These are phyloP conservation scores for Elasticomyces elasticus DNA, from an alignment of 495 filamentous ascomycete genomes.

Conservation along the genomic window DNA sequence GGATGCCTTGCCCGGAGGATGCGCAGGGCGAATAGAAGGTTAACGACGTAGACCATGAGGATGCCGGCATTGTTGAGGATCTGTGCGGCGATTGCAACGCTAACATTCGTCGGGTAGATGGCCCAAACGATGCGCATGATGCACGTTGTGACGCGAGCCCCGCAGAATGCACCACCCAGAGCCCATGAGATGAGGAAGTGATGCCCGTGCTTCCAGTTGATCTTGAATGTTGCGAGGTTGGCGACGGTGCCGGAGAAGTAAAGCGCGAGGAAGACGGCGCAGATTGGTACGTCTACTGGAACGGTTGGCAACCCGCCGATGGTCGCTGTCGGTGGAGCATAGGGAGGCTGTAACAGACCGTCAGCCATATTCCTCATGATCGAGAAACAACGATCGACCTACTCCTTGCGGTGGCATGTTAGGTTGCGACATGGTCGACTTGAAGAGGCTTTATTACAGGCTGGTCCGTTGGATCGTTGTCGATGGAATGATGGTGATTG, in stretches of 20 bases:
- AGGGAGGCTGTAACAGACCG: conserved; percentile 25
- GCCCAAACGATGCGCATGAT: conserved; percentile 56
- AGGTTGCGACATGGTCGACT: neutral
- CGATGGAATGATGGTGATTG: neutral
- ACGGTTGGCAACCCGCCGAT: conserved; percentile 51
- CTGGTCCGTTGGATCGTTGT: neutral
- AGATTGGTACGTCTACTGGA: conserved; percentile 53
- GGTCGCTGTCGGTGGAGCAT: conserved; percentile 38
- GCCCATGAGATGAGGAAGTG: conserved; percentile 51
- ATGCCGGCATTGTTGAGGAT: conserved; percentile 38
- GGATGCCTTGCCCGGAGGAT: conserved; percentile 28
- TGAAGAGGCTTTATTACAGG: too few relatives aligned
- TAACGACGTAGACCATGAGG: conserved; percentile 30
- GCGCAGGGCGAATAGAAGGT: conserved; percentile 28
- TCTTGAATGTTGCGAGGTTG: conserved; percentile 57
- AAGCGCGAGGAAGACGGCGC: conserved; percentile 52
- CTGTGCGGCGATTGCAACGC: conserved; percentile 57
- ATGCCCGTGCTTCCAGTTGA: conserved; percentile 48
- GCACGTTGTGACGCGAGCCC: conserved; percentile 56
- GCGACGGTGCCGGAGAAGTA: conserved; percentile 48
- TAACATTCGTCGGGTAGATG: conserved; percentile 36
- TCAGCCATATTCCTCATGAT: neutral
- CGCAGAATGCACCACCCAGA: conserved; percentile 51
- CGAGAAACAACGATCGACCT: neutral
- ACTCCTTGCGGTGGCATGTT: neutral